Evolutionary conservation across 345 rosid genomes (phyloP), one percentile per base, ranked within the genome.

Genomic region (Lumnitzera littorea): DNA sequence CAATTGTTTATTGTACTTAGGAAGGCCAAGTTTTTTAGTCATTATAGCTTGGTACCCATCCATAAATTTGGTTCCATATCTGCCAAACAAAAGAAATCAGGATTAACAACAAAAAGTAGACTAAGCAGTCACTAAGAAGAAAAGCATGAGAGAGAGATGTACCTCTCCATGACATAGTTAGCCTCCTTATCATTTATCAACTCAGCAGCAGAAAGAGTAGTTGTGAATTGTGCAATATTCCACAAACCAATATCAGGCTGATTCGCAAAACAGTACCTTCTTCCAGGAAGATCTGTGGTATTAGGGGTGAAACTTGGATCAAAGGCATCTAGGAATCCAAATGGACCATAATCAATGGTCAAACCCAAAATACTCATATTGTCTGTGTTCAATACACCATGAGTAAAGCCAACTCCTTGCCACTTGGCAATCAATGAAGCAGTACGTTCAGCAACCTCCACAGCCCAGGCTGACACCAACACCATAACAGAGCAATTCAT

Each of bases 361-460:
- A 86, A 91, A 55, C 99, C 99, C 66, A 90, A 80, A 70, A 94
- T 74, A 80, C 99, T 94, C 97, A 90, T 94, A 70, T 94, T 94
- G 73, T 90, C 99, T 4, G 97, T 94, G 82, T 94, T 94, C 72
- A 94, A 80, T 67, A 94, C 97, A 51, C 99, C 99, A 57, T 94
- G 99, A 15, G 97, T 90, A 78, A 94, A 94, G 54, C 99, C 96
- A 70, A 94, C 91, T 54, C 99, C 97, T 72, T 90, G 99, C 97
- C 99, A 94, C 64, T 79, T 81, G 16, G 97, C 95, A 64, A 86
- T 61, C 81, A 90, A 71, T 27, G 85, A 80, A 52, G 99, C 97
- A 52, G 92, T 88, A 17, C 89, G 91, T 72, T 90, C 99, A 54
- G 95, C 95, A 60, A 90, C 61, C 73, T 94, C 97, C 75, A 94